Evolutionary conservation across 1,284 basidiomycete genomes (phyloP).

Genomic region (Tilletiopsis washingtonensis): DNA sequence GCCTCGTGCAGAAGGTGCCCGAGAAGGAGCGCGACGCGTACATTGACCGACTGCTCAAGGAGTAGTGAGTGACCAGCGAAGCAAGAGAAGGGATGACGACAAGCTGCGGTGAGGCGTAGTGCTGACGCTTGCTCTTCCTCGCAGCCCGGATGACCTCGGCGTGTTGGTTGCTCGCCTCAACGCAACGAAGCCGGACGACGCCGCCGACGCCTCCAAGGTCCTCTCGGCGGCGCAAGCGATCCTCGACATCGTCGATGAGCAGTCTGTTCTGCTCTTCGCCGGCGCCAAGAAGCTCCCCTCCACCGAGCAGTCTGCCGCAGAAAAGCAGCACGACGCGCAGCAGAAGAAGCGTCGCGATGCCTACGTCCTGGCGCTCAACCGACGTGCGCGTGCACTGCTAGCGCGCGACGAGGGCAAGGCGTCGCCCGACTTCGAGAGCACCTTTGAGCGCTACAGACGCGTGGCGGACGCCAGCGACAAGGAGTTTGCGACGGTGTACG

Average conservation of each 20-base stretch:
- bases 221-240: constrained; percentile 31
- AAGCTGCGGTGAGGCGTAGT: too few species aligned
- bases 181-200: constrained; percentile 19
- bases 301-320: constrained; percentile 36
- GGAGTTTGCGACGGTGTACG: constrained; percentile 29
- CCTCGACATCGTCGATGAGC: constrained; percentile 30
- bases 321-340: constrained; percentile 32
- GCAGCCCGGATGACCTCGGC: constrained; percentile 39
- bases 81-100: too few species aligned
- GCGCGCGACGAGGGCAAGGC: constrained; percentile 12
- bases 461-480: constrained; percentile 24
- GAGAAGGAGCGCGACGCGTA: constrained; percentile 37
- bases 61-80: too few species aligned
- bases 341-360: constrained; percentile 41
- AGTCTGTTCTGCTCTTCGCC: constrained; percentile 30
- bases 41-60: constrained; percentile 33
- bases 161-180: constrained; percentile 40
- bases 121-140: too few species aligned
- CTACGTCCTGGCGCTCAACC: constrained; percentile 35
- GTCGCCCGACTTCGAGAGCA: constrained; percentile 12
- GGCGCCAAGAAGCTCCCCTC: constrained; percentile 34
- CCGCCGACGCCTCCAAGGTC: constrained; percentile 9
- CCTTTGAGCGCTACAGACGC: constrained; percentile 1
- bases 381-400: constrained; percentile 28
- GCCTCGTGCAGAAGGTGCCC: constrained; percentile 41